phyloP scores from a whole-genome alignment of 2,329 filamentous ascomycete species.

The Sporothrix pseudoabietina region DNA sequence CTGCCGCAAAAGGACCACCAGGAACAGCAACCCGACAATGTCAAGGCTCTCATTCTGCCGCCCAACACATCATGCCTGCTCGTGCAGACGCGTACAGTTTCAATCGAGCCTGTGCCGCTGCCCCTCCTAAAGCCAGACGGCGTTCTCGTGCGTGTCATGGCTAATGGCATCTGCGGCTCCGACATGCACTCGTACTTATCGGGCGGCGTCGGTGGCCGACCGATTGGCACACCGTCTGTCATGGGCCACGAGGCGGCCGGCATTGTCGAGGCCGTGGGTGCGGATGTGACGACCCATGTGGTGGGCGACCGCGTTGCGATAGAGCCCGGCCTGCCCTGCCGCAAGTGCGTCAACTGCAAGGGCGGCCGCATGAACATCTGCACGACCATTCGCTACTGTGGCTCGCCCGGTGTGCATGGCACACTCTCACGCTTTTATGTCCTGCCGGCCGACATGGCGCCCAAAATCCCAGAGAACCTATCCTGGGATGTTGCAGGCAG shows the following conservation, averaged over 20 bases:
- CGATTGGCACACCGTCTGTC: constrained; percentile 79
- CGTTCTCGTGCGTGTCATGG: constrained; percentile 78
- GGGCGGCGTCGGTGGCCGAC: constrained; percentile 82
- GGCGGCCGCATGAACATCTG: constrained; percentile 91
- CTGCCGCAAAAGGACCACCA: neutral
- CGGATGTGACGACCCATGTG: constrained; percentile 63
- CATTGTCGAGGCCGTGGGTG: constrained; percentile 70
- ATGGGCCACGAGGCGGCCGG: constrained; percentile 73
- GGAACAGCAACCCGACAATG: neutral
- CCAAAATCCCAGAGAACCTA: constrained; percentile 77
- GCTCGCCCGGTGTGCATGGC: constrained; percentile 85
- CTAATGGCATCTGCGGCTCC: constrained; percentile 85
- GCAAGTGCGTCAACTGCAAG: constrained; percentile 75
- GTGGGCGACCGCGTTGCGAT: constrained; percentile 82
- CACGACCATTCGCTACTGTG: constrained; percentile 82
- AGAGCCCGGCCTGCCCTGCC: constrained; percentile 86
- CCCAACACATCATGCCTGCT: constrained; percentile 30
- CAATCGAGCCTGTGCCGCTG: constrained; percentile 73
- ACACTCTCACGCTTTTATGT: constrained; percentile 84
- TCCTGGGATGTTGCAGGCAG: constrained; percentile 83
- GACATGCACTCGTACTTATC: constrained; percentile 88
- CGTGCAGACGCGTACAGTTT: constrained; percentile 58
- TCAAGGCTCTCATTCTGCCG: constrained; percentile 21
- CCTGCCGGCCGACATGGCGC: constrained; percentile 87
- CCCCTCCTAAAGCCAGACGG: constrained; percentile 70